Evolutionary conservation across 345 rosid genomes (phyloP).

Genomic region (Eucalyptus polybractea): DNA sequence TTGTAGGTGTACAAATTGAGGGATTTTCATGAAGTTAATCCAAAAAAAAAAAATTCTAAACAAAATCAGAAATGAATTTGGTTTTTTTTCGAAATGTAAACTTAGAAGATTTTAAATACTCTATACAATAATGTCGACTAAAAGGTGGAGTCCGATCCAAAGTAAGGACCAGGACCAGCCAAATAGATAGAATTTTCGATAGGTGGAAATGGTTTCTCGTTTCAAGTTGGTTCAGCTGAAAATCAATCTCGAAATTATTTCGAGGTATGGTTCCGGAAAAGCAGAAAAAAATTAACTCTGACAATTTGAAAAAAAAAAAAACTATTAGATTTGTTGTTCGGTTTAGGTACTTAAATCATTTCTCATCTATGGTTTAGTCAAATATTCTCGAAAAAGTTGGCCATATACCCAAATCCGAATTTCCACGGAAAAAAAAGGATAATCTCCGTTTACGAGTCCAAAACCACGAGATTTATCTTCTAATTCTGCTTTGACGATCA

Average conservation of each 20-base stretch:
- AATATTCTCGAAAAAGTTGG: background rate
- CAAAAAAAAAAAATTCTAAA: no score
- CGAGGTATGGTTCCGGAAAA: background rate
- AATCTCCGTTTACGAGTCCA: background rate
- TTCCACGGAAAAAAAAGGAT: background rate
- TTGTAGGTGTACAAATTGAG: fast-evolving
- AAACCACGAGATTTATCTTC: background rate
- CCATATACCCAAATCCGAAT: background rate
- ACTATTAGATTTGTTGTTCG: background rate
- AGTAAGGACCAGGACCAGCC: background rate
- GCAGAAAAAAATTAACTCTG: background rate
- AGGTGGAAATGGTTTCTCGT: background rate
- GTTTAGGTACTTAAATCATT: background rate
- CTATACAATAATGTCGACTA: fast-evolving
- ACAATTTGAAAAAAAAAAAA: background rate
- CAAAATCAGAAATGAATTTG: background rate
- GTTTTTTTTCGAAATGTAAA: background rate
- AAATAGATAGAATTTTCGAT: background rate
- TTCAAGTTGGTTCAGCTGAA: background rate
- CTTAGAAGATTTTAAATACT: background rate
- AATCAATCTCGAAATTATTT: background rate
- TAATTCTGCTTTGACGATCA: background rate
- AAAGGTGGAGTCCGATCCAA: background rate
- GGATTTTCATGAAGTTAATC: no score
- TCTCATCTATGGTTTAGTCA: background rate